Base-by-base conservation (phyloP, 306 rosid genomes). In the Corylus americana region DNA sequence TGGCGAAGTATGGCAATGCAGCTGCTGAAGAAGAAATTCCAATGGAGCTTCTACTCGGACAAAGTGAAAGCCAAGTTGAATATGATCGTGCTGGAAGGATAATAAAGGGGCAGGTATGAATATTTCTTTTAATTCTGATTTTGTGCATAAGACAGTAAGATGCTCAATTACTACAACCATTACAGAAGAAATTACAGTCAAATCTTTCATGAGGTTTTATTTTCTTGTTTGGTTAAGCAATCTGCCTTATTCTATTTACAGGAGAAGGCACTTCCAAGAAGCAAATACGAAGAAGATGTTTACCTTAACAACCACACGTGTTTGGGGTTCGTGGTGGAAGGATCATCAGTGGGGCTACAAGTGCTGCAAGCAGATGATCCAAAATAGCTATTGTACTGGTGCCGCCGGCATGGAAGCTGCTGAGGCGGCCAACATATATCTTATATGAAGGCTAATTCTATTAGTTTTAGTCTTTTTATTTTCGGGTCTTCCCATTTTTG, bases 281-380 rank as follows among this genome's bases (percentile, higher is more conserved):
- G 91, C 83, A 91, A 86, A 84, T 91, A 85, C 69, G 91, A 91
- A 37, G 91, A 89, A 59, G 93, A 87, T 66, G 76, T 82, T 70
- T 87, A 75, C 50, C 82, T 87, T 39, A 86, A 91, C 73, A 91
- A 91, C 77, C 92, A 91, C 81, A 89, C 89, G 88, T 72, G 91
- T 89, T 25, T 88, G 93, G 93, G 93, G 91, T 13, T 91, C 97
- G 12, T 91, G 93, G 93, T 91, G 93, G 96, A 87, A 77, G 83
- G 96, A 86, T 86, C 88, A 91, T 64, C 93, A 91, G 11, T 91
- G 97, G 97, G 97, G 97, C 22, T 91, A 73, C 47, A 87, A 84
- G 79, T 89, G 96, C 83, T 92, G 97, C 70, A 89, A 86, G 74
- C 91, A 89, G 70, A 85, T 80, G 31, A 82, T 85, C 16, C 78